Percentiles rank a stretch among this genome's conserved stretches.
Evolutionary conservation across 495 filamentous ascomycete species (phyloP).

Genomic region (Penicillium silybi): DNA sequence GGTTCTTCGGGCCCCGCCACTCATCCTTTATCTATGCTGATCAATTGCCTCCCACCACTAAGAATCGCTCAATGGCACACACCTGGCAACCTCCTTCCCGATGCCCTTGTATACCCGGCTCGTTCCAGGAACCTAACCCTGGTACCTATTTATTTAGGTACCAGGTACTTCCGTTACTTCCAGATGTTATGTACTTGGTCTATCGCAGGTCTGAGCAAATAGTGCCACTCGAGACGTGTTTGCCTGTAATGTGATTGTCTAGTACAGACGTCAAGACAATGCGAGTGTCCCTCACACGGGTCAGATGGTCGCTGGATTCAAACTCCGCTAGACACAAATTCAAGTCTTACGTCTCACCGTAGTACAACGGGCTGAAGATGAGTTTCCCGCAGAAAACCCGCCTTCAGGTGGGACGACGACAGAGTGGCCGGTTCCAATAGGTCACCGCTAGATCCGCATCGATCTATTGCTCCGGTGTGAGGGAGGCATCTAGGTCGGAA

Average conservation of each 20-base stretch:
- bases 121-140: too few species aligned
- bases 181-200: not conserved
- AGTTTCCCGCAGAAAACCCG: not conserved
- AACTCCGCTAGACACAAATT: not conserved
- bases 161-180: not conserved
- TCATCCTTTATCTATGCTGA: not conserved
- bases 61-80: not conserved
- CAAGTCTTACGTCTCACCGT: not conserved
- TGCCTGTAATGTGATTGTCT: not conserved
- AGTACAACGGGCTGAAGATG: not conserved
- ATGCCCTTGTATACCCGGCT: too few species aligned
- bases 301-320: not conserved
- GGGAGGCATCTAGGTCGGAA: not conserved
- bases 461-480: not conserved
- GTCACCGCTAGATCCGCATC: not conserved
- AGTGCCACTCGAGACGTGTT: not conserved
- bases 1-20: not conserved
- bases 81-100: not conserved
- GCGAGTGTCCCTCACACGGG: too few species aligned
- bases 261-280: not conserved
- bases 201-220: not conserved
- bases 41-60: not conserved
- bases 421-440: not conserved
- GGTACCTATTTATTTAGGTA: not conserved
- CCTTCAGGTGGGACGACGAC: not conserved